Conservation (phyloP, 2,329 filamentous ascomycete species). For the Fusarium sp. region DNA sequence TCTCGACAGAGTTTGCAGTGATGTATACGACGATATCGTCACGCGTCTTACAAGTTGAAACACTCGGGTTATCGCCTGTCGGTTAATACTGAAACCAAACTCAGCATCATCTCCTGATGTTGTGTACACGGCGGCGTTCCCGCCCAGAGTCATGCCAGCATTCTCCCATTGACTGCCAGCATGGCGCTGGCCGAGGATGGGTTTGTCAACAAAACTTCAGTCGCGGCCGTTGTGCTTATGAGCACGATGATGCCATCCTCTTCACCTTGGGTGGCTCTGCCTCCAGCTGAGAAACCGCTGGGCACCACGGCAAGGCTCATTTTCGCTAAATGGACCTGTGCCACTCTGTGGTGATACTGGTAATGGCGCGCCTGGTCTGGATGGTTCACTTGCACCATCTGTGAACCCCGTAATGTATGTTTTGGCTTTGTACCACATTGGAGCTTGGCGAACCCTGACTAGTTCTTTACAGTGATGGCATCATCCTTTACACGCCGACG, state of each 20-base stretch:
- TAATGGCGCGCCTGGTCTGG: neutral
- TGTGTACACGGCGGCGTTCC: neutral
- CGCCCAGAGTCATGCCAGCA: neutral
- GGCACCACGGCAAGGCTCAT: accelerated
- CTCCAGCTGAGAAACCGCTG: no score
- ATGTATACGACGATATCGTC: conserved; percentile 16
- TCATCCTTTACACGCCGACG: neutral
- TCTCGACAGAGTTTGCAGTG: conserved; percentile 3
- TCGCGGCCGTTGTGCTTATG: accelerated
- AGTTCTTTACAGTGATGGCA: neutral
- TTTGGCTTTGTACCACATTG: neutral
- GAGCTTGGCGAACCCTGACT: neutral
- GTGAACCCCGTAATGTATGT: neutral
- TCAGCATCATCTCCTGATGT: neutral
- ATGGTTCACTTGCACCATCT: neutral
- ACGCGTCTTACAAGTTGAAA: conserved; percentile 5
- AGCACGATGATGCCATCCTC: neutral
- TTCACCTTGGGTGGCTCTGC: no score
- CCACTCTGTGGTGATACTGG: neutral
- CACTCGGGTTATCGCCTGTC: neutral
- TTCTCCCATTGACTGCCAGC: neutral
- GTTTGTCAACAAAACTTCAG: neutral
- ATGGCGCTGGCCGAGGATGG: neutral
- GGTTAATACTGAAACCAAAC: neutral
- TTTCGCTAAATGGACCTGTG: accelerated